Evolutionary conservation across 257 asterid species (phyloP).

Genomic region (Solanum habrochaites): DNA sequence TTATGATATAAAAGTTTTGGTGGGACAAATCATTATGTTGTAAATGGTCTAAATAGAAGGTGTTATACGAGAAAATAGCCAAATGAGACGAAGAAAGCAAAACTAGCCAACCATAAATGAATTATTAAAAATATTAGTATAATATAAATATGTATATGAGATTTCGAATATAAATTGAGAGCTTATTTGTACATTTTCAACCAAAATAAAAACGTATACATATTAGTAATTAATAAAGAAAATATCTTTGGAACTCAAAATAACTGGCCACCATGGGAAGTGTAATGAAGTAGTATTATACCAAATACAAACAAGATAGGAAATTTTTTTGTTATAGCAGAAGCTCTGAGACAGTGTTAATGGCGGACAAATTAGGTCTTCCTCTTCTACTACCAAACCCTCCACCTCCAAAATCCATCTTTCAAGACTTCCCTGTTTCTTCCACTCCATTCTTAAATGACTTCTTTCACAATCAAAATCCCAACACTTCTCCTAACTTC

Average conservation of each 20-base stretch:
- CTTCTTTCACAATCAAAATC: conserved; percentile 17
- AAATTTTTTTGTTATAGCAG: background rate
- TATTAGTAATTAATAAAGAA: background rate
- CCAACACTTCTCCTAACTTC: conserved; percentile 21
- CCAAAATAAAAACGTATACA: too few relatives aligned
- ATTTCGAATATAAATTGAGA: too few relatives aligned
- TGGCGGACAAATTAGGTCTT: conserved; percentile 80
- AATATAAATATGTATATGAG: too few relatives aligned
- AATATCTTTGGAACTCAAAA: background rate
- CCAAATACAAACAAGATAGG: background rate
- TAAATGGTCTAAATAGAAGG: too few relatives aligned
- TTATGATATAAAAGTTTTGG: too few relatives aligned
- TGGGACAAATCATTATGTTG: too few relatives aligned
- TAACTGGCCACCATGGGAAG: background rate
- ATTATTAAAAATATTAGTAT: too few relatives aligned
- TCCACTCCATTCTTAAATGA: conserved; percentile 40
- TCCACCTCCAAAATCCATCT: conserved; percentile 65
- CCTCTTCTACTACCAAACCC: conserved; percentile 85
- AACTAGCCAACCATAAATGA: too few relatives aligned
- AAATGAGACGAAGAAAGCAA: too few relatives aligned
- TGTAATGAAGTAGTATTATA: background rate
- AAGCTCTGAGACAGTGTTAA: background rate
- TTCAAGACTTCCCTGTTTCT: conserved; percentile 42
- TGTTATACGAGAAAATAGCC: too few relatives aligned
- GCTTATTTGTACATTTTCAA: too few relatives aligned